phyloP scores from a whole-genome alignment of 1,284 basidiomycete genomes.

The Ganoderma sp. region DNA sequence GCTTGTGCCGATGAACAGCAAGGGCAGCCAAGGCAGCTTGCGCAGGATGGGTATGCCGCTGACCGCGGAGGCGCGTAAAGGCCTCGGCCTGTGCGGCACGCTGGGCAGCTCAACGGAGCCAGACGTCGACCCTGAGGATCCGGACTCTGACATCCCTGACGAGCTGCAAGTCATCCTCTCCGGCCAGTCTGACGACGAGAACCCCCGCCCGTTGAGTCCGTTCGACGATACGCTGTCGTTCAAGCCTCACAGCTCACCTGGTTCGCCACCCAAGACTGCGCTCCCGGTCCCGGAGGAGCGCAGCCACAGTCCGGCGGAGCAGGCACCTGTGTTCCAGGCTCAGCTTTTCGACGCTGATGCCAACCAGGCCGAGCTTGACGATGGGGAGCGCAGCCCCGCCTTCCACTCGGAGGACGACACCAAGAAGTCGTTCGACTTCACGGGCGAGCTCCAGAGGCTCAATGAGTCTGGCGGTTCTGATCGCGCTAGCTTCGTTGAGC shows the following conservation, averaged over 20 bases:
- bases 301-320: background rate
- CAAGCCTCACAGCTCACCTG: constrained; percentile 47
- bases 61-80: constrained; percentile 55
- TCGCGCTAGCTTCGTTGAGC: constrained; percentile 80
- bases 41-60: constrained; percentile 46
- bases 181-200: constrained; percentile 46
- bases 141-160: constrained; percentile 77
- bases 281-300: constrained; percentile 42
- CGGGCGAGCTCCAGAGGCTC: constrained; percentile 74
- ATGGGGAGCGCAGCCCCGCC: constrained; percentile 36
- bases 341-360: constrained; percentile 53
- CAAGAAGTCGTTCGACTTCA: constrained; percentile 86
- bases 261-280: constrained; percentile 49
- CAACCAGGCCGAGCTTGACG: constrained; percentile 54
- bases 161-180: constrained; percentile 72
- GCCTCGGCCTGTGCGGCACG: constrained; percentile 67
- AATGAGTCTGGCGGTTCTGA: constrained; percentile 73
- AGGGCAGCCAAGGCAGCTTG: constrained; percentile 37
- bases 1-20: constrained; percentile 39
- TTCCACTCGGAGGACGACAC: constrained; percentile 59
- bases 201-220: constrained; percentile 22
- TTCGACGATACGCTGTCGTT: constrained; percentile 42
- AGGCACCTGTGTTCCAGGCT: constrained; percentile 52
- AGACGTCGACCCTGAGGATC: constrained; percentile 59
- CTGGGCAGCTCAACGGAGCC: constrained; percentile 59